Base-by-base conservation (phyloP, 495 filamentous ascomycete genomes). In the Neurospora sp. region DNA sequence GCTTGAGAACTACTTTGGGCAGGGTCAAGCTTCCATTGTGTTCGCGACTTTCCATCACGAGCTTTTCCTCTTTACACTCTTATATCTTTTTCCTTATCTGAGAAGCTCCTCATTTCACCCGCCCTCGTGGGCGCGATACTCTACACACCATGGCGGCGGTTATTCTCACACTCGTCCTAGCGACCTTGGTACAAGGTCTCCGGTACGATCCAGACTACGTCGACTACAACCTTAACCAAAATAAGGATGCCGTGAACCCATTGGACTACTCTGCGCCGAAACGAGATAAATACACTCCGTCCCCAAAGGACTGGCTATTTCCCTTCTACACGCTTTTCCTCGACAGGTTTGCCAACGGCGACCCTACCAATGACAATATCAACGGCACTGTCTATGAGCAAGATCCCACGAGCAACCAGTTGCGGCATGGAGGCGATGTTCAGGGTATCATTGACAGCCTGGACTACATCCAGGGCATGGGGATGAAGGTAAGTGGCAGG, bases 391-490 rank as follows among this genome's bases (percentile, higher is more conserved):
- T 86, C 3, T 93, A 89, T 75, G 91, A 93, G 78, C 90, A 92
- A 78, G 91, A 93, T 78, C 75, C 88, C 27, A 85, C 84, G 66
- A 88, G 86, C 39, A 93, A 88, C 69, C 90, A 92, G 77, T 84
- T 93, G 78, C 88, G 91, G 16, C 88, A 91, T 83, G 91, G 91
- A 27, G 91, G 91, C 46, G 91, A 93, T 79, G 83, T 91, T 18
- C 84, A 82, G 73, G 91, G 91, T 8, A 74, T 93, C 41, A 77
- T 90, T 62, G 88, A 91, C 74, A 90, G 88, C 20, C 81, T 93
- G 72, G 91, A 93, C 77, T 93, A 93, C 77, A 77, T 93, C 62
- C 90, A 92, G 73, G 91, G 91, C 27, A 89, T 92, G 89, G 91
- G 91, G 4, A 88, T 92, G 76, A 92, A 76, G 73, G 78, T 80